Conservation (phyloP, 768 basidiomycete genomes). For the Boletus sp. region DNA sequence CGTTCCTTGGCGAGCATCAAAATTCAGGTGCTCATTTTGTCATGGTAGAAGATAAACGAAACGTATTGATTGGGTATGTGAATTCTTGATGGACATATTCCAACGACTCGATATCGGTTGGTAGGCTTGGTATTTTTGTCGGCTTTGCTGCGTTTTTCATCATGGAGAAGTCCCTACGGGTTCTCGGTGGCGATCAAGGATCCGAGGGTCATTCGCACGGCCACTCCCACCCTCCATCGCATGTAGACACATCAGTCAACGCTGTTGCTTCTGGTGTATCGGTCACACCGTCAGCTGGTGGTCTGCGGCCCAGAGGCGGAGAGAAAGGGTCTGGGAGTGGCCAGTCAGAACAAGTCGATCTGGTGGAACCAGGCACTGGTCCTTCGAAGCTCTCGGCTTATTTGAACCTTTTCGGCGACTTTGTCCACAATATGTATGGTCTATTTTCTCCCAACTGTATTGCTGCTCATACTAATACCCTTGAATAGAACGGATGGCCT, state of each 20-base stretch:
- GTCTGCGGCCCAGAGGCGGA: slow-evolving; percentile 48
- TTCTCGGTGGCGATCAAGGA: slow-evolving; percentile 61
- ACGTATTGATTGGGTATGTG: slow-evolving; percentile 81
- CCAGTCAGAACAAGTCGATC: slow-evolving; percentile 26
- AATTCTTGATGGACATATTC: slow-evolving; percentile 1
- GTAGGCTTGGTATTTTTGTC: slow-evolving; percentile 73
- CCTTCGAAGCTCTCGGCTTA: slow-evolving; percentile 88
- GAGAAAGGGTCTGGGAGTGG: slow-evolving; percentile 13
- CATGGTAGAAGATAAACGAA: slow-evolving; percentile 87
- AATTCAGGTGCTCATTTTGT: slow-evolving; percentile 70
- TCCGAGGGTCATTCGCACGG: slow-evolving; percentile 46
- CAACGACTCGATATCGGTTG: slow-evolving; percentile 7
- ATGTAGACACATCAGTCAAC: slow-evolving; percentile 30
- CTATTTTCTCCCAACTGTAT: slow-evolving; percentile 10
- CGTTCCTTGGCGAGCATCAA: slow-evolving; percentile 86
- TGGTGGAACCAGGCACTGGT: slow-evolving; percentile 35
- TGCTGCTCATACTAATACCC: slow-evolving; percentile 14
- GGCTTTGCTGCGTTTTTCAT: slow-evolving; percentile 91
- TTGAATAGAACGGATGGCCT: slow-evolving; percentile 80
- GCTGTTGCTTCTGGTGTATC: slow-evolving; percentile 48
- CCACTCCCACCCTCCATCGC: slow-evolving; percentile 60
- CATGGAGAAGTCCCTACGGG: slow-evolving; percentile 88
- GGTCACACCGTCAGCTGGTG: slow-evolving; percentile 38
- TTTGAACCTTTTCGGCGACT: slow-evolving; percentile 89
- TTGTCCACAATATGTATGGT: slow-evolving; percentile 85